Evolutionary conservation across 202 grass and related monocot species (phyloP), one percentile per base, ranked within the genome.

Genomic region (Sporobolus alterniflorus): DNA sequence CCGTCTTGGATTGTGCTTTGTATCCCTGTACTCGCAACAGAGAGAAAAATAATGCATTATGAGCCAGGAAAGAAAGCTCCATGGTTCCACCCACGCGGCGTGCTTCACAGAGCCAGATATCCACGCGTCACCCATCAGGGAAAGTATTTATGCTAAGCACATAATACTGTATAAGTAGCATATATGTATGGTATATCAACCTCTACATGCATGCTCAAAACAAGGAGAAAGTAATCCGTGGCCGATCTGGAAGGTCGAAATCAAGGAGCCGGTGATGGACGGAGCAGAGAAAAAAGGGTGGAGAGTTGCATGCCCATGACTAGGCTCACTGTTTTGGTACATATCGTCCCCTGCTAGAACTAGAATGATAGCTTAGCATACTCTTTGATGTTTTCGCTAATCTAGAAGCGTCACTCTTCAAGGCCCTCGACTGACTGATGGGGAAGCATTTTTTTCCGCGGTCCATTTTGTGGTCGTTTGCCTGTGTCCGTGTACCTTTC

Each of bases 211-310:
- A 17, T 57, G 32, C 50, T 26, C 32, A 24, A 36, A 6, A 71
- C 26, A 4, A 10, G 25, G 10, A 4, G 40, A 29, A 84, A 84
- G 20, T 3, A 61, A 41, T 1, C 20, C 7, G 80, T 54, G 26
- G 69, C 6, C 32, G 22, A 44, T 74, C 87, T 50, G 21, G 70
- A 52, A 70, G 34, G 87, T 69, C 82, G 16, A 85, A 40, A 80
- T 89, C 76, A 54, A 52, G 15, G 5, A 61, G 13, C 32, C 28
- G 41, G 73, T 50, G 51, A 44, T 69, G 78, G 41, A 75, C n/a
- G 42, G 11, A 8, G 10, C 12, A 11, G 11, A n/a, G 1, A 64
- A 12, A 66, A 26, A n/a, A 1, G 55, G 10, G 26, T 39, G 36
- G 36, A 39, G 3, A 60, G 28, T 3, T 42, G 47, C 57, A 73